Evolutionary conservation across 2,329 filamentous ascomycete species (phyloP).

Genomic region (Lasiodiplodia gonubiensis): DNA sequence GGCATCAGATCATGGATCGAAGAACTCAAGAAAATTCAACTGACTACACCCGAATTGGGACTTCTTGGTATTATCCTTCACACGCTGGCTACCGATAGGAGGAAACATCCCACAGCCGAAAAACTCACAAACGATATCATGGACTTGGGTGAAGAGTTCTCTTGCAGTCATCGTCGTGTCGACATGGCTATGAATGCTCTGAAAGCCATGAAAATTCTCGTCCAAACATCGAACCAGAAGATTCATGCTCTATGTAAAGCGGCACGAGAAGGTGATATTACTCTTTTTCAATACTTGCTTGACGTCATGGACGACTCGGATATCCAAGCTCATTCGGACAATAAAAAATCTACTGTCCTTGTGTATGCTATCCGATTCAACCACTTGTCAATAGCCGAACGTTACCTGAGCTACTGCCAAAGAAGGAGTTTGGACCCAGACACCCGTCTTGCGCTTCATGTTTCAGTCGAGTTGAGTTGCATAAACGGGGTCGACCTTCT

Average conservation of each 20-base stretch:
- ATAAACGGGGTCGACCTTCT: not conserved
- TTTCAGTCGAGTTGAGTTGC: fast-evolving
- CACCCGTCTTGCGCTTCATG: not conserved
- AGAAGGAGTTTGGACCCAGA: not conserved
- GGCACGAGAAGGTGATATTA: not conserved
- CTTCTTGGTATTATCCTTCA: not conserved
- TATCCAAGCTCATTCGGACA: no score
- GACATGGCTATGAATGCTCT: not conserved
- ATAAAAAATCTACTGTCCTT: no score
- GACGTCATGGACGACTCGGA: not conserved
- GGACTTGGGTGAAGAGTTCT: not conserved
- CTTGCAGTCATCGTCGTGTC: not conserved
- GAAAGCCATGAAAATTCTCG: not conserved
- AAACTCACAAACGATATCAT: not conserved
- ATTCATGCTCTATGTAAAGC: not conserved
- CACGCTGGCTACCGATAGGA: not conserved
- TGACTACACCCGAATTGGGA: not conserved
- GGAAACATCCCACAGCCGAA: not conserved
- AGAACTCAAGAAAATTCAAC: not conserved
- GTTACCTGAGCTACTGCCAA: not conserved
- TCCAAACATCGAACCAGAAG: not conserved
- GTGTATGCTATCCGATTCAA: not conserved
- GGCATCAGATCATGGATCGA: not conserved
- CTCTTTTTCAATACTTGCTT: not conserved
- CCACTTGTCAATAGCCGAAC: not conserved